These are phyloP conservation scores for Arthrobotrys musiformis DNA, from an alignment of 2,329 filamentous ascomycete species.

Conservation along the genomic window DNA sequence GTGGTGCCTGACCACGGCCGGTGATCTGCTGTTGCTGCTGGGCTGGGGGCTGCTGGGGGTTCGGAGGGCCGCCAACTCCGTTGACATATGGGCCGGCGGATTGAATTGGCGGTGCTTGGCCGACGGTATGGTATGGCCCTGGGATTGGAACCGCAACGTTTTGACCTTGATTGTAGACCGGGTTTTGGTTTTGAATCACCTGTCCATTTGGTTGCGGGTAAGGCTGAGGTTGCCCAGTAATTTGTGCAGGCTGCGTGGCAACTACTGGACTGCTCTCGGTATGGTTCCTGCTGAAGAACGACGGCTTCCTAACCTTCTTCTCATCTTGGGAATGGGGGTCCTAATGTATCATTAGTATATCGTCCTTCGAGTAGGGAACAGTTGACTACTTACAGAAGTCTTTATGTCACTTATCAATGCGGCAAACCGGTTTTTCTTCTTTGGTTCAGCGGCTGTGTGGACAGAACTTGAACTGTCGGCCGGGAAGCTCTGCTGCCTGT, in stretches of 20 bases:
- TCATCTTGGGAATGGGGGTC: slow-evolving; percentile 16
- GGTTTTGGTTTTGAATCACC: slow-evolving; percentile 17
- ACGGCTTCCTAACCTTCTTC: slow-evolving; percentile 35
- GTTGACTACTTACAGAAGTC: slow-evolving; percentile 21
- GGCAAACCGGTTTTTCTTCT: slow-evolving; percentile 47
- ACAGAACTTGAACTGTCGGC: slow-evolving; percentile 39
- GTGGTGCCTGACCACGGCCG: slow-evolving; percentile 16
- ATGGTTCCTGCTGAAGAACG: slow-evolving; percentile 22
- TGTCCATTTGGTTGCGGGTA: slow-evolving; percentile 25
- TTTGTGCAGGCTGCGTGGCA: not conserved
- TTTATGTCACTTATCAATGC: slow-evolving; percentile 42
- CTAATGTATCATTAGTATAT: slow-evolving; percentile 9
- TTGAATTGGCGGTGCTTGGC: slow-evolving; percentile 25
- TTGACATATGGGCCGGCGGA: slow-evolving; percentile 14
- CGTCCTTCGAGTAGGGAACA: not conserved
- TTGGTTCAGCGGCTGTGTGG: slow-evolving; percentile 31
- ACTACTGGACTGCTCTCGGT: slow-evolving; percentile 6
- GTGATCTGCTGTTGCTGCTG: not conserved
- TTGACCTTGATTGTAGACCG: slow-evolving; percentile 29
- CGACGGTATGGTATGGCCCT: slow-evolving; percentile 35
- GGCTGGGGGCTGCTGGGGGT: slow-evolving; percentile 10
- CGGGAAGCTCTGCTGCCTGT: slow-evolving; percentile 43
- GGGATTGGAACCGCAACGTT: slow-evolving; percentile 46
- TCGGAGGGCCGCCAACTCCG: not conserved
- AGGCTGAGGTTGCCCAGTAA: slow-evolving; percentile 13